These are phyloP conservation scores for Diophrys sp. DNA, from an alignment of 73 alveolate species.

Conservation along the genomic window DNA sequence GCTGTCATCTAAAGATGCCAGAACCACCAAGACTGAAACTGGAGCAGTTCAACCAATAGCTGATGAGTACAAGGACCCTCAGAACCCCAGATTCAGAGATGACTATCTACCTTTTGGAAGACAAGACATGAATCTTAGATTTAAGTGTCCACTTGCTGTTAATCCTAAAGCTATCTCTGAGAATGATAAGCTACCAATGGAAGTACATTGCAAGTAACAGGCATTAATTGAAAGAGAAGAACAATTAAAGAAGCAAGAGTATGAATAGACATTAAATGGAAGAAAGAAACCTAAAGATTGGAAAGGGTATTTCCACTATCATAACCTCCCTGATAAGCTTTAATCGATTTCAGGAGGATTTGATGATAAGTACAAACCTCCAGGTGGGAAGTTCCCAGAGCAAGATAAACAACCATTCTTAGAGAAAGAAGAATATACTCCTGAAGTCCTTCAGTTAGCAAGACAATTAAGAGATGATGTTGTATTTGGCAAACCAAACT, in stretches of 20 bases:
- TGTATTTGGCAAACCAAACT: slow-evolving; percentile 58
- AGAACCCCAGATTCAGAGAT: slow-evolving; percentile 52
- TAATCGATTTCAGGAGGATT: slow-evolving; percentile 15
- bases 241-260: slow-evolving; percentile 16
- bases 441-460: slow-evolving; percentile 26
- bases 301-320: slow-evolving; percentile 20
- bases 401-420: slow-evolving; percentile 20
- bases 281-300: background rate
- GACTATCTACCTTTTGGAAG: slow-evolving; percentile 35
- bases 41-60: slow-evolving; percentile 9
- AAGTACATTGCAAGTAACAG: slow-evolving; percentile 23
- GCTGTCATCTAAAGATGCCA: slow-evolving; percentile 11
- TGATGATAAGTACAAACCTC: slow-evolving; percentile 8
- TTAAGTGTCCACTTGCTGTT: slow-evolving; percentile 46
- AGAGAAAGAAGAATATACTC: slow-evolving; percentile 38
- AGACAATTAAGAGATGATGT: slow-evolving; percentile 53
- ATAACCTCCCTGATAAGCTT: slow-evolving; percentile 32
- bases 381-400: background rate
- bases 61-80: slow-evolving; percentile 34
- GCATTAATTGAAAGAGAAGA: slow-evolving; percentile 20
- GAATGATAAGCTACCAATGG: slow-evolving; percentile 37
- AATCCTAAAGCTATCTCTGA: slow-evolving; percentile 41
- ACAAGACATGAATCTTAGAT: slow-evolving; percentile 27
- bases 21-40: slow-evolving; percentile 19
- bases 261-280: slow-evolving; percentile 24